Percentiles rank a stretch among this genome's conserved stretches.
Evolutionary conservation across 495 filamentous ascomycete genomes (phyloP).

Genomic region (Xylaria flabelliformis): DNA sequence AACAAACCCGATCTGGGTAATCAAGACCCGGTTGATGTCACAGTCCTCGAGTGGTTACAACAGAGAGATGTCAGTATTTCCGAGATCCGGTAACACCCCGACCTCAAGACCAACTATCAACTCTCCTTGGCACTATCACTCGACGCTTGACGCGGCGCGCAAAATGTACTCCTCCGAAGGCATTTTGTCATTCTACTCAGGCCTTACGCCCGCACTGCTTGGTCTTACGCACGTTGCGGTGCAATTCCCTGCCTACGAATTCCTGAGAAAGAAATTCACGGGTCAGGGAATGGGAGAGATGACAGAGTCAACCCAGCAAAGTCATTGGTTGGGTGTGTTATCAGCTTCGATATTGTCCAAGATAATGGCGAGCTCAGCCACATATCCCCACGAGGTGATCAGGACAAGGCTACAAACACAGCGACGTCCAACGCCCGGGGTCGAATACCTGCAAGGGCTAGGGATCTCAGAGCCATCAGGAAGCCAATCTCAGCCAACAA

Average conservation of each 20-base stretch:
- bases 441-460: conserved; percentile 69
- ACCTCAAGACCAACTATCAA: conserved; percentile 56
- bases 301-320: conserved; percentile 42
- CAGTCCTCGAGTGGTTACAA: conserved; percentile 60
- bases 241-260: conserved; percentile 96
- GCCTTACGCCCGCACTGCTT: conserved; percentile 87
- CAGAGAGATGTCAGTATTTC: conserved; percentile 48
- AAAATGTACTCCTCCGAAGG: conserved; percentile 96
- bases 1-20: conserved; percentile 99
- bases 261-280: conserved; percentile 87
- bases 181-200: conserved; percentile 90
- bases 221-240: conserved; percentile 96
- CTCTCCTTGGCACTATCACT: conserved; percentile 86
- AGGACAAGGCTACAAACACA: conserved; percentile 90
- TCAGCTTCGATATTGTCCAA: conserved; percentile 94
- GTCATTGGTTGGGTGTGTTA: conserved; percentile 71
- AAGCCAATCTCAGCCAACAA: conserved; percentile 37
- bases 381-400: conserved; percentile 97
- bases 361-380: conserved; percentile 90
- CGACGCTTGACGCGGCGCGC: conserved; percentile 84
- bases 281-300: conserved; percentile 79
- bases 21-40: conserved; percentile 97
- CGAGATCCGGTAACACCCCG: conserved; percentile 53
- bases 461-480: conserved; percentile 46
- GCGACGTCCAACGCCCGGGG: conserved; percentile 63